Percentiles rank a stretch among this genome's conserved stretches.
These are phyloP conservation scores for Pythium sukuiense DNA, from an alignment of 352 stramenopile species.

Conservation along the genomic window DNA sequence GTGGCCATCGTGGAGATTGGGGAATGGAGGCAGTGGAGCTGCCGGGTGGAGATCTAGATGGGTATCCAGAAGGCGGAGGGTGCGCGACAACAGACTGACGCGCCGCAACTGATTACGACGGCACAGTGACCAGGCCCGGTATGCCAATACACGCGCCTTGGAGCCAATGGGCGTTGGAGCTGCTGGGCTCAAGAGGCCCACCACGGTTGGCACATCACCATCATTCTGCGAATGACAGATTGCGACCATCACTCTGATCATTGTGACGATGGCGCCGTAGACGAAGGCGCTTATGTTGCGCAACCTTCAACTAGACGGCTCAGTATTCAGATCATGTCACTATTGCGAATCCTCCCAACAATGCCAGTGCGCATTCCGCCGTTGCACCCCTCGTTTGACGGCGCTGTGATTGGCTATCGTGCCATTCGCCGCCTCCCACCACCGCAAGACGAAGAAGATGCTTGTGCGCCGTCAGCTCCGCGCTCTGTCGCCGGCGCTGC, in stretches of 20 bases:
- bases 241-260: slow-evolving; percentile 4
- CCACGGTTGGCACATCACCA: slow-evolving; percentile 16
- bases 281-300: slow-evolving; percentile 1
- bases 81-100: not conserved
- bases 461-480: slow-evolving; percentile 1
- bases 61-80: not conserved
- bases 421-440: not conserved
- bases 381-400: slow-evolving; percentile 16
- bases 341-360: not conserved
- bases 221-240: slow-evolving; percentile 6
- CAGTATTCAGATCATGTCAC: slow-evolving; percentile 20
- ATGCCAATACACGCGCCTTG: not conserved
- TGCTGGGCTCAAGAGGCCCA: not conserved
- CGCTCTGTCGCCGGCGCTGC: slow-evolving; percentile 2
- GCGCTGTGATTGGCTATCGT: slow-evolving; percentile 20
- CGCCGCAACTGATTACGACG: slow-evolving; percentile 4
- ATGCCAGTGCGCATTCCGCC: slow-evolving; percentile 13
- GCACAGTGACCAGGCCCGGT: not conserved
- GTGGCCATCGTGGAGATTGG: slow-evolving; percentile 20
- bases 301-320: not conserved
- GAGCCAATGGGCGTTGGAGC: slow-evolving; percentile 2
- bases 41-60: no score
- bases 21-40: not conserved
- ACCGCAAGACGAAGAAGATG: not conserved
- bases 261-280: not conserved